A percentile compares a stretch with the other conserved stretches of the same genome.
Conservation (phyloP, 768 basidiomycete species). For the Boletus sp. region DNA sequence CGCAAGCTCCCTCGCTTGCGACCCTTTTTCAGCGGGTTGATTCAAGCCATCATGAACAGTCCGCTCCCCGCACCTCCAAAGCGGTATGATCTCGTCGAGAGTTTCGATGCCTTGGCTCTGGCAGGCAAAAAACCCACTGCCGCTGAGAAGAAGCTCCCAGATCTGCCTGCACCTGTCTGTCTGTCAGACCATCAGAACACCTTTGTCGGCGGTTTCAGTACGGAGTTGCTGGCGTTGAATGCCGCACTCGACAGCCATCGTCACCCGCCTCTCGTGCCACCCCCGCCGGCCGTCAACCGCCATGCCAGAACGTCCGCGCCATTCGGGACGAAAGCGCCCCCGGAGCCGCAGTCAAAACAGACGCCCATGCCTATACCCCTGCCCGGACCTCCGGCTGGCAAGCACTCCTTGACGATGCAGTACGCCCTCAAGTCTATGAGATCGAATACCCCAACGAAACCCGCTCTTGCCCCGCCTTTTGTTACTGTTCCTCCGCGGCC, state of each 20-base stretch:
- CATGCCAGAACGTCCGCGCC: neutral
- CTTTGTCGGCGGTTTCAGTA: conserved; percentile 54
- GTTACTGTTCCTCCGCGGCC: conserved; percentile 29
- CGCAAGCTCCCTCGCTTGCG: conserved; percentile 12
- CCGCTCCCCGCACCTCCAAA: conserved; percentile 12
- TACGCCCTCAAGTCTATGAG: conserved; percentile 21
- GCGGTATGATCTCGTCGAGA: conserved; percentile 30
- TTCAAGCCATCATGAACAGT: conserved; percentile 21
- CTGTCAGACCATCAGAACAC: neutral
- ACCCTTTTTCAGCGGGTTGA: conserved; percentile 4
- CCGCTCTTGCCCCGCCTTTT: conserved; percentile 20
- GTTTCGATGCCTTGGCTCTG: conserved; percentile 35
- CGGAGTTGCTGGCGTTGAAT: conserved; percentile 10
- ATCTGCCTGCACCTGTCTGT: neutral
- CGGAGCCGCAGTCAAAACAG: conserved; percentile 10
- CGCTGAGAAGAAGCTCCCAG: conserved; percentile 14
- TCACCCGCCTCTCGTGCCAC: conserved; percentile 6
- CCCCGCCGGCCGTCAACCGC: conserved; percentile 6
- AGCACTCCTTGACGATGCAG: conserved; percentile 20
- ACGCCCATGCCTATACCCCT: conserved; percentile 26
- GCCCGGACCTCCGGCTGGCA: conserved; percentile 33
- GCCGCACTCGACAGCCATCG: conserved; percentile 5
- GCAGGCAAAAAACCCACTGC: conserved; percentile 16
- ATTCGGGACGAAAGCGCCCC: neutral
- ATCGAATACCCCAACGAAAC: conserved; percentile 8